Percentiles rank a stretch among this genome's conserved stretches.
Conservation (phyloP, 2,329 filamentous ascomycete species). For the Penicillium freii region DNA sequence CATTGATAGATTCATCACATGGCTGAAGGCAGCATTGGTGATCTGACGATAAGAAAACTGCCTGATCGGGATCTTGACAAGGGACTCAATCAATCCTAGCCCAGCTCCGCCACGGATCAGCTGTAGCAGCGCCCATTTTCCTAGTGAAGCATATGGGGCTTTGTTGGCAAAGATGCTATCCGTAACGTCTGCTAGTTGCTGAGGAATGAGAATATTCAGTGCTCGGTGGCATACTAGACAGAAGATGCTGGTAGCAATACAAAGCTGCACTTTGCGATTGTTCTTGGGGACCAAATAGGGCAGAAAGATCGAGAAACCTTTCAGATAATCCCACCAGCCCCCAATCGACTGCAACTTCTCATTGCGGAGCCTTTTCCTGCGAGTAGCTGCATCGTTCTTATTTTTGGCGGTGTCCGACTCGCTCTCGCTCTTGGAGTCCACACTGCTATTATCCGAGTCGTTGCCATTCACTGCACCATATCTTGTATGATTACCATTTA, state of each 20-base stretch:
- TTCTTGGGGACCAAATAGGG: slow-evolving; percentile 8
- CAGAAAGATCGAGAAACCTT: slow-evolving; percentile 6
- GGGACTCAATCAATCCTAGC: not conserved
- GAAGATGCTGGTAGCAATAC: not conserved
- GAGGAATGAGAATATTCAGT: slow-evolving; percentile 9
- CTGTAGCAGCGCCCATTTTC: slow-evolving; percentile 6
- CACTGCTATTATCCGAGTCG: slow-evolving; percentile 3
- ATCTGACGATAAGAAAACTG: slow-evolving; percentile 59
- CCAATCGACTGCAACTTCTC: slow-evolving; percentile 2
- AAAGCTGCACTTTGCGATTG: slow-evolving; percentile 6
- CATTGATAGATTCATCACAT: slow-evolving; percentile 66
- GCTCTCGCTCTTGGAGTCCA: slow-evolving; percentile 4
- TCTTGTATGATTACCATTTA: slow-evolving; percentile 1
- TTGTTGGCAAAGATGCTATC: slow-evolving; percentile 9
- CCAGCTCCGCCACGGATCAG: slow-evolving; percentile 4
- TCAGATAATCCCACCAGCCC: slow-evolving; percentile 9
- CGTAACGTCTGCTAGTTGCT: slow-evolving; percentile 8
- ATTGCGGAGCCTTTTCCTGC: slow-evolving; percentile 6
- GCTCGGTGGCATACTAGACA: slow-evolving; percentile 4
- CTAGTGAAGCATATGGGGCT: slow-evolving; percentile 6
- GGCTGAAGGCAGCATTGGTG: slow-evolving; percentile 60
- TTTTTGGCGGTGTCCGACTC: not conserved
- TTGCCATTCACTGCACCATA: slow-evolving; percentile 4
- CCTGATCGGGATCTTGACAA: slow-evolving; percentile 47
- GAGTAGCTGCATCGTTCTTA: slow-evolving; percentile 1